Evolutionary conservation across 768 basidiomycete species (phyloP).

Genomic region (Collybia nuda): DNA sequence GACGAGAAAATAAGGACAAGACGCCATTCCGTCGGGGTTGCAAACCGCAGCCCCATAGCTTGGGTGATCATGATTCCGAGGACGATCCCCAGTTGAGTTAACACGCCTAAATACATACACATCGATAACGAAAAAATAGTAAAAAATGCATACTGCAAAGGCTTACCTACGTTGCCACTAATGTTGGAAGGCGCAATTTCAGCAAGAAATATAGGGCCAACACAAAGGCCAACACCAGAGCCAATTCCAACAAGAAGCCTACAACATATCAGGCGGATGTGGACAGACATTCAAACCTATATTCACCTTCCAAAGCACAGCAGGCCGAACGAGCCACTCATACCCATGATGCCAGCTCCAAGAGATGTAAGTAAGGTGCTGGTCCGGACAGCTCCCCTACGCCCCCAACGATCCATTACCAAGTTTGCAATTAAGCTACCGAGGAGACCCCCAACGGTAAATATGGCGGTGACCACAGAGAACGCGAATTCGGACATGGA

Average conservation of each 20-base stretch:
- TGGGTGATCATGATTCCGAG: constrained; percentile 89
- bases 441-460: constrained; percentile 83
- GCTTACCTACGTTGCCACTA: constrained; percentile 69
- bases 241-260: constrained; percentile 71
- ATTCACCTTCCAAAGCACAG: constrained; percentile 73
- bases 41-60: constrained; percentile 65
- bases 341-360: constrained; percentile 66
- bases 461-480: constrained; percentile 81
- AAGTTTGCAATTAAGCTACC: constrained; percentile 72
- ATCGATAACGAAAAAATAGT: not conserved
- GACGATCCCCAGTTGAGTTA: constrained; percentile 83
- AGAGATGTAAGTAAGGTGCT: constrained; percentile 55
- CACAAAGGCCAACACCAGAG: constrained; percentile 71
- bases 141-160: not conserved
- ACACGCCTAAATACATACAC: constrained; percentile 49
- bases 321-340: constrained; percentile 53
- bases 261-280: constrained; percentile 1
- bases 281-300: constrained; percentile 11
- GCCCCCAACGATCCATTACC: constrained; percentile 69
- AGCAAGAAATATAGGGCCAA: constrained; percentile 83
- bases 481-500: constrained; percentile 76
- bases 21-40: constrained; percentile 73
- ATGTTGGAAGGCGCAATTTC: constrained; percentile 81
- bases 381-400: constrained; percentile 62
- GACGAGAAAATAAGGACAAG: constrained; percentile 65